Percentiles rank a stretch among this genome's conserved stretches.
These are phyloP conservation scores for Trypanosoma boissoni DNA, from an alignment of 208 protist species.

Conservation along the genomic window DNA sequence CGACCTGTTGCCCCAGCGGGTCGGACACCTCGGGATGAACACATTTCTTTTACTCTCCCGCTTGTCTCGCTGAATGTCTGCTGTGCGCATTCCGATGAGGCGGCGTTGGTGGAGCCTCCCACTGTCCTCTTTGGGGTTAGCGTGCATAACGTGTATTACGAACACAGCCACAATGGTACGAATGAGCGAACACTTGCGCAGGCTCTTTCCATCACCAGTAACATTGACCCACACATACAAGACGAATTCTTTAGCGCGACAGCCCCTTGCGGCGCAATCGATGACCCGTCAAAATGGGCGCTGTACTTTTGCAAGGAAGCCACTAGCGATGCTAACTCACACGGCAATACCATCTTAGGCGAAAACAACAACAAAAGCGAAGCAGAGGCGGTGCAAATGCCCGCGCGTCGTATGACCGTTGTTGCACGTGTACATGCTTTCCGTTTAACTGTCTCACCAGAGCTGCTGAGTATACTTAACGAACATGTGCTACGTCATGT, in stretches of 20 bases:
- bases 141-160: constrained; percentile 9
- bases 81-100: constrained; percentile 10
- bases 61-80: constrained; percentile 24
- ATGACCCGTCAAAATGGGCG: constrained; percentile 23
- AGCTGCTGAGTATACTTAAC: constrained; percentile 29
- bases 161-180: constrained; percentile 11
- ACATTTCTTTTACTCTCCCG: constrained; percentile 15
- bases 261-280: constrained; percentile 17
- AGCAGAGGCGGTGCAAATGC: constrained; percentile 7
- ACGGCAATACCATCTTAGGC: not conserved
- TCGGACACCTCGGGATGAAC: not conserved
- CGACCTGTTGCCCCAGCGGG: not conserved
- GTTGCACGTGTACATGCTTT: constrained; percentile 25
- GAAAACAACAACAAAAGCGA: not conserved
- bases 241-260: constrained; percentile 23
- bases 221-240: constrained; percentile 19
- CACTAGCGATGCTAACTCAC: not conserved
- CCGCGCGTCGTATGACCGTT: constrained; percentile 14
- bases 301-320: constrained; percentile 28
- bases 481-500: constrained; percentile 25
- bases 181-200: constrained; percentile 19
- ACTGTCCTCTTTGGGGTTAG: constrained; percentile 18
- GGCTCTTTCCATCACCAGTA: constrained; percentile 9
- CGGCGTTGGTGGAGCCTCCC: constrained; percentile 5
- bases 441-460: constrained; percentile 27